phyloP scores from a whole-genome alignment of 73 alveolate genomes.

The Stentor coeruleus region DNA sequence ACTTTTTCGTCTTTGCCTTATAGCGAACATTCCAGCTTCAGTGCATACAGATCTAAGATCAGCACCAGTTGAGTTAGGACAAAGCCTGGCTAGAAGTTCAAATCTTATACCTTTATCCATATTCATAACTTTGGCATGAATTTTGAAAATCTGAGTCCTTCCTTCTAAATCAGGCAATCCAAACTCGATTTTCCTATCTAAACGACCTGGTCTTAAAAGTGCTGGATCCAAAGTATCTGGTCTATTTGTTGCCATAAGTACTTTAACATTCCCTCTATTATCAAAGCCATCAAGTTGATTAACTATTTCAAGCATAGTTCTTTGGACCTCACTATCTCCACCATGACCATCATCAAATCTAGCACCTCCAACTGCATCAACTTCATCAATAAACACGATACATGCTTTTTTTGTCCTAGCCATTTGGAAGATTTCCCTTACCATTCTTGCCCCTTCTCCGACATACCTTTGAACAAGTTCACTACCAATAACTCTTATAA shows the following conservation, averaged over 20 bases:
- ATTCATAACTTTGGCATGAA: constrained; percentile 98
- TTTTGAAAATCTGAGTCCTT: constrained; percentile 91
- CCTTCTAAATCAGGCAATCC: constrained; percentile 99
- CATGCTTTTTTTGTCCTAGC: constrained; percentile 86
- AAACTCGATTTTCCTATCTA: constrained; percentile 98
- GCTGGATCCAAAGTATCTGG: constrained; percentile 99
- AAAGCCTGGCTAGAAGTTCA: constrained; percentile 94
- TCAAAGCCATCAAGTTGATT: constrained; percentile 99
- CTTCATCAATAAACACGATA: constrained; percentile 98
- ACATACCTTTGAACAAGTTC: constrained; percentile 98
- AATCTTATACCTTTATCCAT: constrained; percentile 95
- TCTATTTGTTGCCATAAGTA: constrained; percentile 99
- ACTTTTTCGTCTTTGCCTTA: constrained; percentile 97
- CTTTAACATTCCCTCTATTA: constrained; percentile 97
- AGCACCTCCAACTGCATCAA: constrained; percentile 99
- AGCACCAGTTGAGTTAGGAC: constrained; percentile 96
- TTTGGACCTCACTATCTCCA: constrained; percentile 77
- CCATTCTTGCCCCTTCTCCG: constrained; percentile 99
- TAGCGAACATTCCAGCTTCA: constrained; percentile 98
- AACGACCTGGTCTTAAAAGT: constrained; percentile 98
- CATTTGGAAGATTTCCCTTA: constrained; percentile 96
- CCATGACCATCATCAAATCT: constrained; percentile 73
- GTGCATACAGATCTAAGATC: constrained; percentile 87
- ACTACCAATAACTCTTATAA: constrained; percentile 97
- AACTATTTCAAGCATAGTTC: constrained; percentile 97